phyloP scores from a whole-genome alignment of 129 eudicot genomes.

The Helichrysum umbraculigerum region DNA sequence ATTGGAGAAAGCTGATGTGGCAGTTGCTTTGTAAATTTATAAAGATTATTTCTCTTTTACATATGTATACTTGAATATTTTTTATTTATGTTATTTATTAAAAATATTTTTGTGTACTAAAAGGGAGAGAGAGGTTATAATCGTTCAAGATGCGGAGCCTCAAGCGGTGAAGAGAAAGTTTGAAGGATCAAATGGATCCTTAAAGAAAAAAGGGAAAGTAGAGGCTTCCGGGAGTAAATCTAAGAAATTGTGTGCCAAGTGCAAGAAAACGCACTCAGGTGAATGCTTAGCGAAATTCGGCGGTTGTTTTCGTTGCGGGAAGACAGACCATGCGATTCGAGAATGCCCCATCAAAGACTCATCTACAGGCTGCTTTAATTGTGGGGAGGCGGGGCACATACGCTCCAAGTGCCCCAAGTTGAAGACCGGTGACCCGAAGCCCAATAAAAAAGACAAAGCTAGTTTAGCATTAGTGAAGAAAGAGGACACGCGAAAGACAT shows the following conservation, averaged over 20 bases:
- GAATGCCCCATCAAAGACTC: slow-evolving; percentile 16
- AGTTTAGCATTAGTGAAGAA: no score
- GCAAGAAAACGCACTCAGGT: neutral
- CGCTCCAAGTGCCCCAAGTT: neutral
- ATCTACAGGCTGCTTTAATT: neutral
- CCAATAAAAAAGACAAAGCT: neutral
- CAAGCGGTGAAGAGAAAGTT: slow-evolving; percentile 9
- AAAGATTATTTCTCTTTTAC: neutral
- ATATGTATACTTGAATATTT: neutral
- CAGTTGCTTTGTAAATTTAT: neutral
- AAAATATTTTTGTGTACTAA: neutral
- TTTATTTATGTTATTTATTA: neutral
- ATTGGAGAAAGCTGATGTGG: slow-evolving; percentile 21
- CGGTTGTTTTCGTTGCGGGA: slow-evolving; percentile 23
- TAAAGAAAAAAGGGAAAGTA: neutral
- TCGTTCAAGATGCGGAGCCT: neutral
- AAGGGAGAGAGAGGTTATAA: neutral
- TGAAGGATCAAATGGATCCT: slow-evolving; percentile 11
- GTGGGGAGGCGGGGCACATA: neutral
- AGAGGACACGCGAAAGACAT: no score
- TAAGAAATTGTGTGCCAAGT: neutral
- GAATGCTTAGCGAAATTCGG: neutral
- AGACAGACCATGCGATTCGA: slow-evolving; percentile 7
- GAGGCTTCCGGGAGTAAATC: neutral
- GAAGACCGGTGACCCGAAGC: neutral